phyloP scores from a whole-genome alignment of 306 rosid species.

The Rosa persica region DNA sequence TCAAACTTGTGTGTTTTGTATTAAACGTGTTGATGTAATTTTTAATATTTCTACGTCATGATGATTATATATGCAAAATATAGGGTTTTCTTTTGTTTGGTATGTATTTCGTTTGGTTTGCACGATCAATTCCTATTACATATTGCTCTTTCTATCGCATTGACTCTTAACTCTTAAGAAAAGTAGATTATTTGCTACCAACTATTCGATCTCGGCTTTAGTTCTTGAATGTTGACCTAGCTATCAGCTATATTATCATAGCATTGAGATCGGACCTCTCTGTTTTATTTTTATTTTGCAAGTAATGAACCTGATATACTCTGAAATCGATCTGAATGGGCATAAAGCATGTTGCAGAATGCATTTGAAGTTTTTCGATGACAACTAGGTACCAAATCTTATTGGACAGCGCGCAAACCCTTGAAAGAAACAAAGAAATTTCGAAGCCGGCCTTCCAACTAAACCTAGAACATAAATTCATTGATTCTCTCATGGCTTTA shows the following conservation, averaged over 20 bases:
- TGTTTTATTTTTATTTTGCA: neutral
- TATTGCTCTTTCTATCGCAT: conserved; percentile 27
- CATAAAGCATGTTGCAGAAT: neutral
- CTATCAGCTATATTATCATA: neutral
- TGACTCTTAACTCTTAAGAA: conserved; percentile 51
- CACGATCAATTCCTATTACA: conserved; percentile 25
- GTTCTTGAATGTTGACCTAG: neutral
- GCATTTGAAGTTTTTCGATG: neutral
- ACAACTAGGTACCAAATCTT: conserved; percentile 19
- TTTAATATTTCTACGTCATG: neutral
- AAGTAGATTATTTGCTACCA: conserved; percentile 20
- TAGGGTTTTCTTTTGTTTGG: conserved; percentile 3
- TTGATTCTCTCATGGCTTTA: conserved; percentile 25
- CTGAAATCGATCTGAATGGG: neutral
- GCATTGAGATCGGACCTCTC: neutral
- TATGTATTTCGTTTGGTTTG: conserved; percentile 6
- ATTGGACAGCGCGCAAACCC: conserved; percentile 24
- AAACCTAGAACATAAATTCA: conserved; percentile 21
- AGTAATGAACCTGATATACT: neutral
- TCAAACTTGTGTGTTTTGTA: neutral
- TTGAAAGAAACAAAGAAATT: conserved; percentile 15
- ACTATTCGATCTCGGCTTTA: neutral
- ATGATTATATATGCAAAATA: neutral
- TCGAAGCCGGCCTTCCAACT: conserved; percentile 29
- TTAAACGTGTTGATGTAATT: neutral